A percentile compares a stretch with the other conserved stretches of the same genome.
Conservation (phyloP, 2,329 filamentous ascomycete genomes). For the Grosmannia huntii region DNA sequence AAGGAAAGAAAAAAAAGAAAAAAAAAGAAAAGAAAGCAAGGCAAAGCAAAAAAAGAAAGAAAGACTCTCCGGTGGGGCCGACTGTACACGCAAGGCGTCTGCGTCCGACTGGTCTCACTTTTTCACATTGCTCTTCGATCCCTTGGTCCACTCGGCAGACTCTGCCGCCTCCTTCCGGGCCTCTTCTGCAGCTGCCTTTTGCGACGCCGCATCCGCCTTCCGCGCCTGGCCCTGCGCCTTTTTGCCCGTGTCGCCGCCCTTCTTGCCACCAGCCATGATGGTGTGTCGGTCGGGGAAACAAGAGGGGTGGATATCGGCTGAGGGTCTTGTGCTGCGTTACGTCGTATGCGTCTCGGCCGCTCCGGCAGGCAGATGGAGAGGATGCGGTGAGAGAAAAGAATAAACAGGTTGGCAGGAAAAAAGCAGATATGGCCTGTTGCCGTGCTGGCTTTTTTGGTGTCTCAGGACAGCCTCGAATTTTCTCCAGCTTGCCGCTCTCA, state of each 20-base stretch:
- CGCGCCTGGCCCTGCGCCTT: conserved; percentile 82
- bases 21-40: neutral
- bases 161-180: conserved; percentile 55
- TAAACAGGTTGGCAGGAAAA: neutral
- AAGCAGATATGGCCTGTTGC: too few relatives aligned
- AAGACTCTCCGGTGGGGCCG: too few relatives aligned
- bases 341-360: neutral
- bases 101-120: conserved; percentile 43
- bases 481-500: too few relatives aligned
- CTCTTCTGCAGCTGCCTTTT: conserved; percentile 62
- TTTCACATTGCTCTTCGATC: conserved; percentile 72
- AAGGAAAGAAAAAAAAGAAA: too few relatives aligned
- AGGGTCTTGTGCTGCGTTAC: too few relatives aligned
- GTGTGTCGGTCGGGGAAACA: neutral
- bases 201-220: conserved; percentile 78
- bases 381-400: neutral
- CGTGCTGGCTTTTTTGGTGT: too few relatives aligned
- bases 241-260: conserved; percentile 69
- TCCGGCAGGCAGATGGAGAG: neutral
- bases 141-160: conserved; percentile 69
- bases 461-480: too few relatives aligned
- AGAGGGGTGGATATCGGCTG: too few relatives aligned
- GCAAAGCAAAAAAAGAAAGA: neutral
- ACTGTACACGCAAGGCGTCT: neutral
- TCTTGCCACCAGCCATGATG: conserved; percentile 61